Base-by-base conservation (phyloP, 768 basidiomycete genomes). In the Filobasidium wieringae region DNA sequence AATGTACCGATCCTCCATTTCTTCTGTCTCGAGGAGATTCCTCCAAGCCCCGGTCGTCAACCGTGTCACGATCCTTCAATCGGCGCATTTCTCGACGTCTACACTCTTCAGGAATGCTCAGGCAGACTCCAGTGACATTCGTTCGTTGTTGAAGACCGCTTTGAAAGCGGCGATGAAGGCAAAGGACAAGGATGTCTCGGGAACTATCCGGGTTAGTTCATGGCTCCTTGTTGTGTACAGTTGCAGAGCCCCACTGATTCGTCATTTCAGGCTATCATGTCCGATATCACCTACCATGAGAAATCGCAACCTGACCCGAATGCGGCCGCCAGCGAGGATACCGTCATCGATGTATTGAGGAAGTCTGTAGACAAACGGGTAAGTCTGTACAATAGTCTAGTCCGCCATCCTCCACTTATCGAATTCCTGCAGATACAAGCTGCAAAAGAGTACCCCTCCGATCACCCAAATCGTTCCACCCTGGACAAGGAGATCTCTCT, bases 81-180 rank as follows among this genome's bases (percentile, higher is more conserved):
- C n/a, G n/a, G n/a, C n/a, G n/a, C n/a, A n/a, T n/a, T n/a, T 51
- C 50, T 51, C 50, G 15, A 30, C 12, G 2, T 27, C 50, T 17
- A 9, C 29, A 11, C 4, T 51, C 32, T 31, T 51, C 4, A 26
- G 3, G 5, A 17, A 51, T 24, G 5, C 15, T 15, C 37, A 40
- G 19, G 26, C 50, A 2, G 33, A 27, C 2, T 27, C 50, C 7
- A 49, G 39, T 1, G 58, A 63, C 1, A 53, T 72, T 22, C 66
- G 69, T 51, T 33, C 53, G 15, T 59, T 55, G n/a, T 57, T 73
- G n/a, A 63, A 71, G 49, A 62, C 66, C 54, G 72, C 69, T 3
- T 59, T 73, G 37, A 73, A 73, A 59, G 53, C 66, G 15, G 70
- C 72, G 17, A 73, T 73, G 72, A 73, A 73, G 55, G 55, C 66